phyloP scores from a whole-genome alignment of 2,329 filamentous ascomycete genomes.

The Ascochyta rabiei region DNA sequence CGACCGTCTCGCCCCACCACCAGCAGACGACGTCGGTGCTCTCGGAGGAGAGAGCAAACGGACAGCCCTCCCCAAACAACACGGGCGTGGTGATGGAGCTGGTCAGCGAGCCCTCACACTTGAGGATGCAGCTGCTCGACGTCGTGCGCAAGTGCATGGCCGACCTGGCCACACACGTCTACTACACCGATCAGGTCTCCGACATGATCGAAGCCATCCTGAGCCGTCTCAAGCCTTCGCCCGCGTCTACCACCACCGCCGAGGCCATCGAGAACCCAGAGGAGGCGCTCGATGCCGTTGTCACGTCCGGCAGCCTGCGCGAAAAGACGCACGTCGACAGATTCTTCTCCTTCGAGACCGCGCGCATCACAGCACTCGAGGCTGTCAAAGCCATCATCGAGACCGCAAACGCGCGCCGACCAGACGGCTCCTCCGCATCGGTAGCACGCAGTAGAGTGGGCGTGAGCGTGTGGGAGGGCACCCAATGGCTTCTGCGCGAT shows the following conservation, averaged over 20 bases:
- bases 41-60: conserved; percentile 29
- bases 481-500: conserved; percentile 88
- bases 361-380: conserved; percentile 70
- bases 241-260: conserved; percentile 51
- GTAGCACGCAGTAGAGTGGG: conserved; percentile 77
- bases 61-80: conserved; percentile 25
- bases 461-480: conserved; percentile 91
- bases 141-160: conserved; percentile 83
- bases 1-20: conserved; percentile 46
- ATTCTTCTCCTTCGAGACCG: conserved; percentile 68
- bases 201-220: conserved; percentile 91
- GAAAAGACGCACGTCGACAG: conserved; percentile 61
- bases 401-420: conserved; percentile 70
- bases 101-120: conserved; percentile 56
- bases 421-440: conserved; percentile 51
- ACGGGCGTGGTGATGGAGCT: conserved; percentile 47
- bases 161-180: conserved; percentile 91
- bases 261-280: conserved; percentile 59
- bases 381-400: conserved; percentile 82
- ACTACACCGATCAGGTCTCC: conserved; percentile 93
- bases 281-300: conserved; percentile 56
- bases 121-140: conserved; percentile 67
- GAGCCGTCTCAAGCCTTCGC: conserved; percentile 73
- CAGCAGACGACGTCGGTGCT: conserved; percentile 43
- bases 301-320: conserved; percentile 55